A percentile compares a stretch with the other conserved stretches of the same genome.
phyloP scores from a whole-genome alignment of 2,329 filamentous ascomycete species.

The Periconia sp. region DNA sequence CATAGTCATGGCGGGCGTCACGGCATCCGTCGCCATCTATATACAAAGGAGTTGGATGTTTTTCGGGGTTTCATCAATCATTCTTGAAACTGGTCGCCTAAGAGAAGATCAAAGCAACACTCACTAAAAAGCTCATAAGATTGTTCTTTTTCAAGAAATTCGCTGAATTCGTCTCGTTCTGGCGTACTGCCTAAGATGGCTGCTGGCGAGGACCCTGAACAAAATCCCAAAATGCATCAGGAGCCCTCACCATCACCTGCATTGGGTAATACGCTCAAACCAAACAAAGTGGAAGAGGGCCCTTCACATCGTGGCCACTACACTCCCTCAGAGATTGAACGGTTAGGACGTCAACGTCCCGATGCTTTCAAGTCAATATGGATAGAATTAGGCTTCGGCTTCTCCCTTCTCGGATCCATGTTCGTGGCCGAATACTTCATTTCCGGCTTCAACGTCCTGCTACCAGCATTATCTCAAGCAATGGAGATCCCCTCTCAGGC shows the following conservation, averaged over 20 bases:
- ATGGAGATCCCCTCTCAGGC: constrained; percentile 69
- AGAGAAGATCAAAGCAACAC: no score
- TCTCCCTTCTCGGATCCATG: constrained; percentile 64
- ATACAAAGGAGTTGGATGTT: constrained; percentile 14
- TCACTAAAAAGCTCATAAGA: no score
- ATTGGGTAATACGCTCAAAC: neutral
- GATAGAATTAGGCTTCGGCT: constrained; percentile 65
- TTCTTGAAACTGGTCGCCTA: no score
- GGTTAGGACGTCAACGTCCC: constrained; percentile 64
- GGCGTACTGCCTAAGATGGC: no score
- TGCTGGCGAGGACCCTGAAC: no score
- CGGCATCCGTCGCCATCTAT: constrained; percentile 9
- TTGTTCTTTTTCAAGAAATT: no score
- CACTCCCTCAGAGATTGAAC: constrained; percentile 51
- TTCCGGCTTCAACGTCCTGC: constrained; percentile 70
- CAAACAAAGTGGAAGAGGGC: constrained; percentile 15
- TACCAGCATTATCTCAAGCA: constrained; percentile 64
- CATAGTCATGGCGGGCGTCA: constrained; percentile 9
- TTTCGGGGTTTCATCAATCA: neutral
- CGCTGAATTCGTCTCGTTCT: no score
- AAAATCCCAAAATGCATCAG: neutral
- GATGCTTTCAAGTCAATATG: constrained; percentile 55
- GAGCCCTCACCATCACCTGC: neutral
- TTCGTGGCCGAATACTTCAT: constrained; percentile 73
- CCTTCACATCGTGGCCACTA: constrained; percentile 17